Conservation (phyloP, 257 asterid species). For the Capsicum pubescens region DNA sequence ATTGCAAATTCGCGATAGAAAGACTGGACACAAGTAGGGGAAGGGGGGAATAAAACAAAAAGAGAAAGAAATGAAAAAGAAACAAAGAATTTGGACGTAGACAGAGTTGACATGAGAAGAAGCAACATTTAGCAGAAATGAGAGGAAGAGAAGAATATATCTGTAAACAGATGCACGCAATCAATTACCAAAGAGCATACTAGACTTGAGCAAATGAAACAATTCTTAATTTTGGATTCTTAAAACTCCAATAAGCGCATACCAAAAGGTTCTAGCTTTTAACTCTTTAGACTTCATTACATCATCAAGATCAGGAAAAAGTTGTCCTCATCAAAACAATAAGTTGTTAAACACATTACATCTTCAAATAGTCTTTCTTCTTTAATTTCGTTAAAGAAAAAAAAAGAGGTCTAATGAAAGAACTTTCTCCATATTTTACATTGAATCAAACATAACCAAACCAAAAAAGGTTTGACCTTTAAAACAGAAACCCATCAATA, state of each 20-base stretch:
- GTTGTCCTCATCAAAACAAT: neutral
- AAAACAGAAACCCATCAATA: neutral
- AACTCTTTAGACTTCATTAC: neutral
- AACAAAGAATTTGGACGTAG: neutral
- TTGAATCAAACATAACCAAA: neutral
- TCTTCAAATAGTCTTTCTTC: neutral
- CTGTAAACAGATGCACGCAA: neutral
- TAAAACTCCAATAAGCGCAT: neutral
- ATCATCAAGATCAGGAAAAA: neutral
- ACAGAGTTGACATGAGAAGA: conserved; percentile 32
- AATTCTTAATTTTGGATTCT: neutral
- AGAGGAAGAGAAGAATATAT: neutral
- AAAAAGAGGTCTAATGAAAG: neutral
- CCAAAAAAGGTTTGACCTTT: neutral
- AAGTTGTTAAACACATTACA: neutral
- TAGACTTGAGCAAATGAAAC: neutral
- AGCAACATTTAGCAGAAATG: neutral
- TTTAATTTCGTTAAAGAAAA: neutral
- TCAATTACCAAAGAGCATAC: neutral
- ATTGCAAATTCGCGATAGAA: neutral
- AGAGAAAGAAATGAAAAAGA: neutral
- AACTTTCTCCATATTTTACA: neutral
- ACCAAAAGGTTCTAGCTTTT: neutral
- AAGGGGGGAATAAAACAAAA: neutral
- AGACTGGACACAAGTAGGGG: neutral